Conservation (phyloP, 2,329 filamentous ascomycete genomes). For the Colletotrichum simmondsii region DNA sequence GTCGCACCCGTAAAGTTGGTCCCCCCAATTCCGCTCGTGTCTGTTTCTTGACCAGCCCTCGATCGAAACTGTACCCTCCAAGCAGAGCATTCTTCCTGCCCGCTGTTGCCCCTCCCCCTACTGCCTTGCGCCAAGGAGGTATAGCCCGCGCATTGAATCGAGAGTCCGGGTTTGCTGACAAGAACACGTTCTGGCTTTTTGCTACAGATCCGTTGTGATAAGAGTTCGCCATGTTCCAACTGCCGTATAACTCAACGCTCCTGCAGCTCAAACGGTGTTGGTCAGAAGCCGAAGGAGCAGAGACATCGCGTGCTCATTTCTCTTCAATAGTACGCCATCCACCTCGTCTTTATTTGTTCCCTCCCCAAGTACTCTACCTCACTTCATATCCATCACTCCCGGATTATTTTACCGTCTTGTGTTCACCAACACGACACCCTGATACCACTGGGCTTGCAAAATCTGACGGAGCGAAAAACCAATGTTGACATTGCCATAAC, state of each 20-base stretch:
- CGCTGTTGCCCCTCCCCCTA: background rate
- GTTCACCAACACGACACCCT: background rate
- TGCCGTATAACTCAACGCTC: conserved; percentile 63
- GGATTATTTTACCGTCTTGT: background rate
- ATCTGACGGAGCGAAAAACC: background rate
- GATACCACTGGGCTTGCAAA: background rate
- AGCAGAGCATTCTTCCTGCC: background rate
- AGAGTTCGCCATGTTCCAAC: conserved; percentile 68
- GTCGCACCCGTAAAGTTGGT: conserved; percentile 53
- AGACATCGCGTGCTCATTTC: conserved; percentile 69
- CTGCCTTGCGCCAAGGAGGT: background rate
- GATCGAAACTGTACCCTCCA: background rate
- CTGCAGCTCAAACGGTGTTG: conserved; percentile 65
- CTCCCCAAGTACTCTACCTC: background rate
- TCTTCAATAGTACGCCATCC: conserved; percentile 65
- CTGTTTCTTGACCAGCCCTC: background rate
- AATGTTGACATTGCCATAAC: background rate
- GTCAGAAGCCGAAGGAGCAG: conserved; percentile 65
- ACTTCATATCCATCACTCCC: background rate
- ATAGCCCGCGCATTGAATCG: background rate
- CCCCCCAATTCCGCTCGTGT: conserved; percentile 12
- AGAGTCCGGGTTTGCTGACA: conserved; percentile 27
- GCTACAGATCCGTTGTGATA: conserved; percentile 68
- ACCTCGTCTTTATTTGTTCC: background rate
- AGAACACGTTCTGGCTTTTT: conserved; percentile 7